Evolutionary conservation across 805 yeast genomes (phyloP).

Genomic region (Yarrowia divulgata): DNA sequence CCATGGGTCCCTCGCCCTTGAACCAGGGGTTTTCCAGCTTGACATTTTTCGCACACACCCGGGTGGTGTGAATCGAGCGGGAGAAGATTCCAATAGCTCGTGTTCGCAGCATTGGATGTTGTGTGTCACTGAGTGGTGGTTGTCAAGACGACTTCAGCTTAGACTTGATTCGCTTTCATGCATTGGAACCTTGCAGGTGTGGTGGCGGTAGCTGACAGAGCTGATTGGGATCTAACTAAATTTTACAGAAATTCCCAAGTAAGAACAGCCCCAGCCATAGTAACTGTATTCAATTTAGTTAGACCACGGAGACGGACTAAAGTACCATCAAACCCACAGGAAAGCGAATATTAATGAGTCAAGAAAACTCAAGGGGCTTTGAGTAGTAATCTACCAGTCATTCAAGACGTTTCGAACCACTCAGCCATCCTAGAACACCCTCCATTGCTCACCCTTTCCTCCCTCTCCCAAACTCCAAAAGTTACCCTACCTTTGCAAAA

Average conservation of each 20-base stretch:
- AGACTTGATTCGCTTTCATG: not conserved
- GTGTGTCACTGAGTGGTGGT: not conserved
- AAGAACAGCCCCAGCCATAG: not conserved
- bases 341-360: too few relatives aligned
- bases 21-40: conserved; percentile 39
- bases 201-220: not conserved
- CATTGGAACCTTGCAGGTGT: not conserved
- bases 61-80: conserved; percentile 32
- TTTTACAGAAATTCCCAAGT: too few relatives aligned
- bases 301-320: not conserved
- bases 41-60: conserved; percentile 16
- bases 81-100: not conserved
- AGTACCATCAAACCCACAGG: not conserved
- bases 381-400: too few relatives aligned
- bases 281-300: not conserved
- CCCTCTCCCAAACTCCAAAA: too few relatives aligned
- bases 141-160: not conserved
- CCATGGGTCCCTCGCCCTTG: conserved; percentile 38
- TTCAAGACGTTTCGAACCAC: too few relatives aligned
- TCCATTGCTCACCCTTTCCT: not conserved
- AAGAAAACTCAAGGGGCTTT: too few relatives aligned
- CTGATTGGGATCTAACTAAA: not conserved
- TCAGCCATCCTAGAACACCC: not conserved
- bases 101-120: conserved; percentile 27
- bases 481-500: conserved; percentile 40